phyloP scores from a whole-genome alignment of 2,329 filamentous ascomycete species.

The Cercospora sp. region DNA sequence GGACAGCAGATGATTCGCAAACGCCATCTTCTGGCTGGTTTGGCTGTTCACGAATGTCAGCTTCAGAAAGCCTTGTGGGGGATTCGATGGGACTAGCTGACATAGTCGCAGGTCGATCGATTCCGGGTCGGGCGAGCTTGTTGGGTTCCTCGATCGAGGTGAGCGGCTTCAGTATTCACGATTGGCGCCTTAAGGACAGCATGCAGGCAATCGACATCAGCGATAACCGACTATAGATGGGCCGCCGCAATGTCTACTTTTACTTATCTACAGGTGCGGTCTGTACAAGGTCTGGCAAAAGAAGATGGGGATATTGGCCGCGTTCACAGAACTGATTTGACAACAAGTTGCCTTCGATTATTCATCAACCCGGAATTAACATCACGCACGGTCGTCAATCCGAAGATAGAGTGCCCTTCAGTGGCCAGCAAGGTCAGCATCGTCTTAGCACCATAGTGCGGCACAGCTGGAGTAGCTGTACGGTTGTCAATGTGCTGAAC shows the following conservation, averaged over 20 bases:
- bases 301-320: neutral
- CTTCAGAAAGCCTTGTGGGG: neutral
- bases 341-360: neutral
- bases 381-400: neutral
- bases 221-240: neutral
- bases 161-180: neutral
- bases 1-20: neutral
- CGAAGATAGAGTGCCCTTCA: neutral
- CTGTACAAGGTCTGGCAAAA: neutral
- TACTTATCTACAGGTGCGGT: neutral
- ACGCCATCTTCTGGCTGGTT: neutral
- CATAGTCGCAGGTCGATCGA: neutral
- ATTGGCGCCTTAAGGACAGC: neutral
- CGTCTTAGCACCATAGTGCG: neutral
- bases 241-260: neutral
- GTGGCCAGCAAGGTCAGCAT: neutral
- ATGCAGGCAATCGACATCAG: neutral
- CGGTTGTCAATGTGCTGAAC: no score
- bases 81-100: neutral
- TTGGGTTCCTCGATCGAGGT: neutral
- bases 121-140: neutral
- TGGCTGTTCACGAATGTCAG: neutral
- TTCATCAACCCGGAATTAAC: neutral
- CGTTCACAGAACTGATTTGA: neutral
- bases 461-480: no score